Evolutionary conservation across 140 eudicot species (phyloP), one percentile per base, ranked within the genome.

Genomic region (Erigeron philadelphicus): DNA sequence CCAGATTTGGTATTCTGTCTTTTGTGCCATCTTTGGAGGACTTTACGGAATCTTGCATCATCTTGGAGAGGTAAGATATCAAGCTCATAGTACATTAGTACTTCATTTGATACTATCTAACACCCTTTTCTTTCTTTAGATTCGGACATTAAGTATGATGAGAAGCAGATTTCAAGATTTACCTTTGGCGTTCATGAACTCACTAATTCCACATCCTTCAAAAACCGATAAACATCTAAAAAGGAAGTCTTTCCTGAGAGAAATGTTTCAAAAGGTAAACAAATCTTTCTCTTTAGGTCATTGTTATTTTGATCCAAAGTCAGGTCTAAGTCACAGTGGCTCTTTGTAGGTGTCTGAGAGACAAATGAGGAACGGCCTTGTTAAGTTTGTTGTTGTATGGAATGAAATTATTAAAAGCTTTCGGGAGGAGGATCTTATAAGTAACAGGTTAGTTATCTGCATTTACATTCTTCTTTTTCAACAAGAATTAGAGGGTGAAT

Each of bases 1-100:
- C 41, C 98, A 93, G 67, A 93, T 93, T 64, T 93, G 98, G 98
- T 93, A 93, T 80, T 89, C 98, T 58, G 93, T 93, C 72, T 89
- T 84, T 55, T 93, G 96, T 80, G 73, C 98, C 38, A 70, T 89
- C 43, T 93, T 93, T 75, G 98, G 98, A 68, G 96, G 98, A 62
- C 64, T 93, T 17, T 89, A 84, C 68, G 98, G 98, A 55, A 82
- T 87, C 78, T 68, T 93, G 61, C 87, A 84, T 81, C 98, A 89
- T 85, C 96, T 93, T 74, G 98, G 98, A 71, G 98, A 93, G 87
- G 98, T 93, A 70, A 70, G 76, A 52, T 21, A 44, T 1, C 17
- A 71, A 72, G 25, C 19, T 45, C 38, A 9, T 18, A 23, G 3
- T 47, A 59, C 31, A 19, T 25, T 18, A 23, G 3, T 47, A 59